Conservation (phyloP, 176 grass and related monocot species). For the Pontederia paniculata region DNA sequence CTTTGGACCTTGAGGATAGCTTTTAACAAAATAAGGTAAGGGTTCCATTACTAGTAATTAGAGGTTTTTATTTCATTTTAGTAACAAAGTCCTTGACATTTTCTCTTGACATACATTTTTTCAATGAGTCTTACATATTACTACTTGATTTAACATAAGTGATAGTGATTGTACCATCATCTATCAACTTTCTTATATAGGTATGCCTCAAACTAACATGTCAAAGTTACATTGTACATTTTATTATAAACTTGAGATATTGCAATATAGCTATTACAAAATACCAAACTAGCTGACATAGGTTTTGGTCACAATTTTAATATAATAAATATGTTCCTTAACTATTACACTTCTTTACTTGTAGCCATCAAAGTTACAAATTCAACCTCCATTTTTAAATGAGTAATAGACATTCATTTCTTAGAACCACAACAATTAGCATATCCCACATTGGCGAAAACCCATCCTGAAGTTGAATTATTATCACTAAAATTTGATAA, state of each 20-base stretch:
- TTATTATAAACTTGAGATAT: not conserved
- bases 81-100: too few relatives aligned
- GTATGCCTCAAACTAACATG: not conserved
- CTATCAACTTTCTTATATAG: too few relatives aligned
- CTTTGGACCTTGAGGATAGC: too few relatives aligned
- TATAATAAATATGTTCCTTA: not conserved
- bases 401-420: not conserved
- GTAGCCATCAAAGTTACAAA: not conserved
- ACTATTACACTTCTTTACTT: too few relatives aligned
- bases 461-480: too few relatives aligned
- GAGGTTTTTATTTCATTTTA: too few relatives aligned
- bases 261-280: not conserved
- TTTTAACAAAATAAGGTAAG: too few relatives aligned
- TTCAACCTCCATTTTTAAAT: not conserved
- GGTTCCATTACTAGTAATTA: too few relatives aligned
- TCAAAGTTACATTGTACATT: not conserved
- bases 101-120: too few relatives aligned
- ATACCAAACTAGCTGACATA: not conserved
- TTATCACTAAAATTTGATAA: too few relatives aligned
- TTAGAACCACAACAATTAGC: not conserved
- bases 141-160: too few relatives aligned
- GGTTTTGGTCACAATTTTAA: not conserved
- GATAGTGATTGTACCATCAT: too few relatives aligned
- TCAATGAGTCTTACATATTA: not conserved
- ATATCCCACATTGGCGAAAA: not conserved